Percentiles rank a stretch among this genome's conserved stretches.
Evolutionary conservation across 768 basidiomycete species (phyloP).

Genomic region (Clavaria fumosa): DNA sequence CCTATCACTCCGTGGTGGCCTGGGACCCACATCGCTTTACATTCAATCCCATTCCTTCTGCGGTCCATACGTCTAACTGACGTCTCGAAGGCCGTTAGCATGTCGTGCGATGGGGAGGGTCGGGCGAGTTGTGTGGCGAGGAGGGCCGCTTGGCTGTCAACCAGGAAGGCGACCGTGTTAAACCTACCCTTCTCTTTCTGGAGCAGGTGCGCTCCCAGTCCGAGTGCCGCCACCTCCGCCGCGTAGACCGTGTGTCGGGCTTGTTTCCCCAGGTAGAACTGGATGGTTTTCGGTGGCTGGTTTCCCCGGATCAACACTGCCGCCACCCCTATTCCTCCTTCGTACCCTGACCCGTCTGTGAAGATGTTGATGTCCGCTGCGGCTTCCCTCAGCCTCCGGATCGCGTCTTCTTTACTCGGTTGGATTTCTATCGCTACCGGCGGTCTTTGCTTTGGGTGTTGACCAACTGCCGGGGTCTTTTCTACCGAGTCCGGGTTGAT

Average conservation of each 20-base stretch:
- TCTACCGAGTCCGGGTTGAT: background rate
- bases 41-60: background rate
- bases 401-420: background rate
- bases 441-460: background rate
- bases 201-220: background rate
- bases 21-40: background rate
- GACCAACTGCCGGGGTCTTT: background rate
- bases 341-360: background rate
- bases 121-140: background rate
- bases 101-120: background rate
- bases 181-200: background rate
- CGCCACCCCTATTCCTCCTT: background rate
- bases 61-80: background rate
- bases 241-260: background rate
- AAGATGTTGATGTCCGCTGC: background rate
- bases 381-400: background rate
- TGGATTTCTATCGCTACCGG: background rate
- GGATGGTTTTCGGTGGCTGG: background rate
- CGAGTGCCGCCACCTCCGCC: background rate
- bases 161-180: background rate
- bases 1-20: background rate
- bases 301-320: background rate
- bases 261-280: background rate
- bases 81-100: background rate
- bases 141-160: background rate